phyloP scores from a whole-genome alignment of 2,329 filamentous ascomycete species.

The Fusarium setosum region DNA sequence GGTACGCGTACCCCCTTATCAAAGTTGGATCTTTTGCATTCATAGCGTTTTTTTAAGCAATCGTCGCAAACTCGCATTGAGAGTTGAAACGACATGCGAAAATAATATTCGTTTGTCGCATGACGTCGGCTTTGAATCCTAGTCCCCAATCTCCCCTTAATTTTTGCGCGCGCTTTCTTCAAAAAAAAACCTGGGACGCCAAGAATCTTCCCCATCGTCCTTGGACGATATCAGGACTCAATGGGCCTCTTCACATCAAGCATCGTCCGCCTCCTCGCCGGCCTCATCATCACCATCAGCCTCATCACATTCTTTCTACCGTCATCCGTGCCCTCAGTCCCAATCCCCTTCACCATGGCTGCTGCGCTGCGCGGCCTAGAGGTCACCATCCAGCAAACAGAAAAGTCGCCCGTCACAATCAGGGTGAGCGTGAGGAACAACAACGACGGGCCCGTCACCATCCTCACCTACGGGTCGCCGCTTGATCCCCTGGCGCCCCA shows the following conservation, averaged over 20 bases:
- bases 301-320: conserved; percentile 36
- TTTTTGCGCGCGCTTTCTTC: neutral
- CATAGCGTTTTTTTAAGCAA: too few species aligned
- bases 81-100: neutral
- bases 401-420: conserved; percentile 50
- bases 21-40: neutral
- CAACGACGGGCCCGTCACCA: conserved; percentile 50
- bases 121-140: conserved; percentile 4
- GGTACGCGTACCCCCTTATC: neutral
- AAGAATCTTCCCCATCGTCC: neutral
- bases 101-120: too few species aligned
- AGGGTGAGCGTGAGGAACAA: conserved; percentile 54
- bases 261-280: conserved; percentile 32
- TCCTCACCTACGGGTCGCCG: conserved; percentile 58
- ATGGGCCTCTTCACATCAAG: conserved; percentile 36
- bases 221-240: neutral
- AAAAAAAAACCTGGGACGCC: neutral
- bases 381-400: conserved; percentile 48
- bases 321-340: conserved; percentile 6
- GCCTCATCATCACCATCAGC: conserved; percentile 33
- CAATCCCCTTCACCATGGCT: conserved; percentile 31
- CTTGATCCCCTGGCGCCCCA: conserved; percentile 56
- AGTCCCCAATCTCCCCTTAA: neutral
- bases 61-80: neutral
- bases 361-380: conserved; percentile 41